phyloP scores from a whole-genome alignment of 2,329 filamentous ascomycete genomes.

The Exserohilum turcica region DNA sequence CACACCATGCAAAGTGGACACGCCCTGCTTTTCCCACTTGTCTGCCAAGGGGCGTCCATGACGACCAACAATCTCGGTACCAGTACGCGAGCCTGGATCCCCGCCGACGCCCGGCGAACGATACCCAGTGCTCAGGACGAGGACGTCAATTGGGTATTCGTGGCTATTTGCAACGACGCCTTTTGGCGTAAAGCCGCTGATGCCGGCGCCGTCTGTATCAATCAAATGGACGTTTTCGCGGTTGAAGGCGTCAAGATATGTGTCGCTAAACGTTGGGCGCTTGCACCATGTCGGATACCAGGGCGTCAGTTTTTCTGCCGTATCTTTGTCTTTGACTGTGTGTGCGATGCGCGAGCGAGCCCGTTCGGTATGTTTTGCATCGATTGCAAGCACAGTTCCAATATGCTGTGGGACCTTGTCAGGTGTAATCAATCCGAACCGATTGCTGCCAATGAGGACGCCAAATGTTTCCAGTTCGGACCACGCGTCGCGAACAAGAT shows the following conservation, averaged over 20 bases:
- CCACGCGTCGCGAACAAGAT: conserved; percentile 58
- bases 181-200: conserved; percentile 46
- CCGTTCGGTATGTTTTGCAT: conserved; percentile 50
- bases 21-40: conserved; percentile 52
- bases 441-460: conserved; percentile 27
- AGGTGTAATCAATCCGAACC: conserved; percentile 38
- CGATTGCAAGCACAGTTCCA: conserved; percentile 48
- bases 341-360: conserved; percentile 54
- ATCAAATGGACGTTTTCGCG: conserved; percentile 62
- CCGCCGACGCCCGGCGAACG: conserved; percentile 3
- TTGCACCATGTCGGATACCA: conserved; percentile 69
- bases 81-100: conserved; percentile 12
- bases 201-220: conserved; percentile 62
- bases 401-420: conserved; percentile 49
- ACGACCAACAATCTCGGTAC: conserved; percentile 50
- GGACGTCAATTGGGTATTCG: conserved; percentile 56
- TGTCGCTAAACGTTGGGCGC: conserved; percentile 65
- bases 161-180: conserved; percentile 56
- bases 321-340: conserved; percentile 56
- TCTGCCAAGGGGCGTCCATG: conserved; percentile 49
- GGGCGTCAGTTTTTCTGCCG: conserved; percentile 59
- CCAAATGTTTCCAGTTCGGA: conserved; percentile 46
- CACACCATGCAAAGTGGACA: conserved; percentile 52
- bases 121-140: conserved; percentile 56
- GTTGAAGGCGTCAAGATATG: conserved; percentile 66